Evolutionary conservation across 164 flowering plant genomes (phyloP).

Genomic region (Amborella trichopoda): DNA sequence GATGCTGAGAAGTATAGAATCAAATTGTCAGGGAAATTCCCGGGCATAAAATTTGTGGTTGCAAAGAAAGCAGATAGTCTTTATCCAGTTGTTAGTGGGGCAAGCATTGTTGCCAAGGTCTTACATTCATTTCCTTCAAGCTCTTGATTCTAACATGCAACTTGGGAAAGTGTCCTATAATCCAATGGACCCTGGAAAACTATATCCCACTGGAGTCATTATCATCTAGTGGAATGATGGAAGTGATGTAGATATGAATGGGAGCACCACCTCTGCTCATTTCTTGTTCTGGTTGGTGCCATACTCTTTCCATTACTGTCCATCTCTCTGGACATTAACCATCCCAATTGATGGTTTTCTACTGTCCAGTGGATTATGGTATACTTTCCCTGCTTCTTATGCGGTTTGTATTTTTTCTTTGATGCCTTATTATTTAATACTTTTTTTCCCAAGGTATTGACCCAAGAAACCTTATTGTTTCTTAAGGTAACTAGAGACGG

Average conservation of each 20-base stretch:
- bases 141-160: background rate
- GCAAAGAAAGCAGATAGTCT: conserved; percentile 98
- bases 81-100: conserved; percentile 94
- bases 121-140: background rate
- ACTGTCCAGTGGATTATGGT: no score
- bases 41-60: conserved; percentile 68
- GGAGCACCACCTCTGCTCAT: no score
- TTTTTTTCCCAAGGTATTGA: background rate
- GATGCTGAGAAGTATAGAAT: conserved; percentile 74
- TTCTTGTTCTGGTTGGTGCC: no score
- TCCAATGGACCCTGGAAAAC: no score
- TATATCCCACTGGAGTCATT: no score
- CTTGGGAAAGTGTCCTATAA: no score
- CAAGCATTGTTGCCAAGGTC: conserved; percentile 96
- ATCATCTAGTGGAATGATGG: no score
- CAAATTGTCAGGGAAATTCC: conserved; percentile 66
- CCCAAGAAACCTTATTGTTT: background rate
- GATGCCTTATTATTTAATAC: background rate
- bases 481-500: conserved; percentile 83
- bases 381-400: no score
- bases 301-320: no score
- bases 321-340: no score
- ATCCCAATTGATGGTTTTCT: no score
- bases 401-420: background rate
- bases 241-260: no score